Base-by-base conservation (phyloP, 495 filamentous ascomycete genomes). In the Articulospora tetracladia region DNA sequence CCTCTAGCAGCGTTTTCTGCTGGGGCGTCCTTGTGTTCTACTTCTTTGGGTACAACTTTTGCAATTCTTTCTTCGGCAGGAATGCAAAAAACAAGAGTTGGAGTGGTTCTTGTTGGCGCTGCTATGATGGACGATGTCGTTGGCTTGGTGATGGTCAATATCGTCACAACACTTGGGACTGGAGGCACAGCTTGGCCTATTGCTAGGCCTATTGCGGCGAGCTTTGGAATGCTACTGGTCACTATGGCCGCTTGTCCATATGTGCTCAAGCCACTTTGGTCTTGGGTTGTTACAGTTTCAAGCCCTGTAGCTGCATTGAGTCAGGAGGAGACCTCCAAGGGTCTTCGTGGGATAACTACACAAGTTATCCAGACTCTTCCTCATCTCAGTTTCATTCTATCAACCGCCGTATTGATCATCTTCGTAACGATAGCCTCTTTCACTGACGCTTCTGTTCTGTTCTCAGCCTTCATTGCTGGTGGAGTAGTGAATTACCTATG, bases 111-210 rank as follows among this genome's bases (percentile, higher is more conserved):
- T 0, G 79, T 80, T 11, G 84, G 82, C 57, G 89, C 88, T 2
- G 91, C 89, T 20, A 88, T 94, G 80, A 78, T 96, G 65, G 91
- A 94, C 70, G 91, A 93, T 73, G 87, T 94, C 1, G 79, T 89
- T 17, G 90, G 90, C 0, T 71, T 94, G n/a, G 81, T 94, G 1
- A 87, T 93, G 80, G 85, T 91, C 20, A 83, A 90, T 17, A 75
- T 84, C 39, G 55, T 74, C 13, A 73, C 78, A 8, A 75, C 73
- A 13, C 70, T 82, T 23, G 79, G 80, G 10, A 57, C 47, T 12
- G 67, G 58, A 27, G 58, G 58, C 11, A 62, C 64, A 54, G 66
- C 58, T 1, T 66, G 56, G 53, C 50, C 60, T 4, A 62, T 72
- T 48, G 65, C 59, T 8, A 46, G 71, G 32, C 69, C 72, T 11